Conservation (phyloP, 352 stramenopile species). For the Globisporangium polare region DNA sequence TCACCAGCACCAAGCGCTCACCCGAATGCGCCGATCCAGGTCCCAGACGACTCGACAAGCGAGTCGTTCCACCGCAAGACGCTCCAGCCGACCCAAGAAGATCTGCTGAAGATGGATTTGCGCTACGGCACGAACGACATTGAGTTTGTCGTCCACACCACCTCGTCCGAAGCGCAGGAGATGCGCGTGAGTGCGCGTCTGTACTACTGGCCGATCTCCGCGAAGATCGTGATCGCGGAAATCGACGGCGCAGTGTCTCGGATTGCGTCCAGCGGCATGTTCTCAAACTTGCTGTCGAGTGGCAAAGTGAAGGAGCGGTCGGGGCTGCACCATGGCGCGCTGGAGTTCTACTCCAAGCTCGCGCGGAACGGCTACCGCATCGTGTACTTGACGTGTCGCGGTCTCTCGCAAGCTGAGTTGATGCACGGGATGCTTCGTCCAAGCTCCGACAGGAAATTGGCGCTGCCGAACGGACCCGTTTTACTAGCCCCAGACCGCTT, state of each 20-base stretch:
- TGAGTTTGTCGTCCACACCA: slow-evolving; percentile 48
- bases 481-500: slow-evolving; percentile 62
- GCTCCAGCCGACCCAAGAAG: slow-evolving; percentile 49
- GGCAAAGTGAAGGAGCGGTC: slow-evolving; percentile 40
- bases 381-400: slow-evolving; percentile 76
- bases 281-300: slow-evolving; percentile 24
- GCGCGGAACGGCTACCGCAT: slow-evolving; percentile 70
- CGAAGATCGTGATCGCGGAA: slow-evolving; percentile 80
- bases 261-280: slow-evolving; percentile 27
- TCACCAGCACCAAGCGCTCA: background rate
- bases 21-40: background rate
- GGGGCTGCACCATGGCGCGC: slow-evolving; percentile 57
- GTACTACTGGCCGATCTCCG: slow-evolving; percentile 66
- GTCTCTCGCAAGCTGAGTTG: slow-evolving; percentile 48
- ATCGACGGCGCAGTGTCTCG: slow-evolving; percentile 77
- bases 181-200: slow-evolving; percentile 52
- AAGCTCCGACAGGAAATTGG: slow-evolving; percentile 12
- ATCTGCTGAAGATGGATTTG: slow-evolving; percentile 57
- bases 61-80: slow-evolving; percentile 54
- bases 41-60: slow-evolving; percentile 1
- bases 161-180: slow-evolving; percentile 6
- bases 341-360: slow-evolving; percentile 70
- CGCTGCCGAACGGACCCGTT: slow-evolving; percentile 68
- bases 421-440: slow-evolving; percentile 28
- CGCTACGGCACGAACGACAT: slow-evolving; percentile 64